phyloP scores from a whole-genome alignment of 306 rosid genomes.

The Herpetospermum pedunculosum region DNA sequence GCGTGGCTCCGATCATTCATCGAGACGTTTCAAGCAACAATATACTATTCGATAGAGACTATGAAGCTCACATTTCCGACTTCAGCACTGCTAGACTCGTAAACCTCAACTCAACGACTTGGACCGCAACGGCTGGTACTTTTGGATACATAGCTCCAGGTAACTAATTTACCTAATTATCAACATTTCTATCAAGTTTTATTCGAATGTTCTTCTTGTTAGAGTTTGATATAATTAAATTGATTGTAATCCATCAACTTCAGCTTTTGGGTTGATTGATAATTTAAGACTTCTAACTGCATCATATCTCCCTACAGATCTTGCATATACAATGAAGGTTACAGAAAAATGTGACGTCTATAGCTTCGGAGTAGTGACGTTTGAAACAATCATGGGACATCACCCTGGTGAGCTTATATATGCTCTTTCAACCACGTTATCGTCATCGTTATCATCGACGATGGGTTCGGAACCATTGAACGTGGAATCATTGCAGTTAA shows the following conservation, averaged over 20 bases:
- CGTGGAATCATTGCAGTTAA: neutral
- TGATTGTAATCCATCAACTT: no score
- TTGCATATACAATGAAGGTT: conserved; percentile 11
- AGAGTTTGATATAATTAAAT: no score
- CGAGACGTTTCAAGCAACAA: conserved; percentile 12
- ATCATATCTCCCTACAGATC: neutral
- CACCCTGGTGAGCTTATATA: conserved; percentile 7
- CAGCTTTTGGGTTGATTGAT: no score
- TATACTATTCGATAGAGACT: neutral
- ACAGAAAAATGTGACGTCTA: conserved; percentile 12
- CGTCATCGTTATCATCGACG: neutral
- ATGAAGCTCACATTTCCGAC: conserved; percentile 11
- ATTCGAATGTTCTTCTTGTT: neutral
- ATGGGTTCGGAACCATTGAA: neutral
- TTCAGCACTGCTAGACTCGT: conserved; percentile 13
- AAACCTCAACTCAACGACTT: neutral
- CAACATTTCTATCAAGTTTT: neutral
- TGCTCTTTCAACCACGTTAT: neutral
- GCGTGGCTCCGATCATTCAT: conserved; percentile 9
- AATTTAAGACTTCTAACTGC: no score
- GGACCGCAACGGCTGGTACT: conserved; percentile 5
- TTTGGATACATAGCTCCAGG: conserved; percentile 17
- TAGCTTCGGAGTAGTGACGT: conserved; percentile 10
- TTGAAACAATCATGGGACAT: conserved; percentile 12
- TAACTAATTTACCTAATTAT: neutral